phyloP scores from a whole-genome alignment of 163 green algal genomes.

The Scenedesmus sp. region DNA sequence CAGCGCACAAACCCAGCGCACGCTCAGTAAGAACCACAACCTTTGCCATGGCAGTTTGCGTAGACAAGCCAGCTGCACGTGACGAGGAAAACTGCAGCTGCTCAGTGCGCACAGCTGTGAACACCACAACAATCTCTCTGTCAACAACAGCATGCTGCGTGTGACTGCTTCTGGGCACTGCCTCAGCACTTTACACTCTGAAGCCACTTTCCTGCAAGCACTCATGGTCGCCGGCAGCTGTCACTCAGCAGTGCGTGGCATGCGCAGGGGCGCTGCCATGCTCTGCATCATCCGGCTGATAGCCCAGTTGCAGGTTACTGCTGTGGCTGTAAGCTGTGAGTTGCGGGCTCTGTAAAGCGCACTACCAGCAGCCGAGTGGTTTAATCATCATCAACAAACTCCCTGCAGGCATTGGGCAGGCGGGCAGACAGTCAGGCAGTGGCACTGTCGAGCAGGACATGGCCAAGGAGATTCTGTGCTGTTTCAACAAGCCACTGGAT shows the following conservation, averaged over 20 bases:
- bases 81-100: too few relatives aligned
- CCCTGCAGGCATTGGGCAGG: conserved; percentile 27
- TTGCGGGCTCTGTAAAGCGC: background rate
- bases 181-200: background rate
- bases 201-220: background rate
- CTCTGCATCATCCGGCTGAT: background rate
- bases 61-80: too few relatives aligned
- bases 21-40: too few relatives aligned
- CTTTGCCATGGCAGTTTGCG: too few relatives aligned
- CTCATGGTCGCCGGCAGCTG: background rate
- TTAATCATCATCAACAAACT: conserved; percentile 51
- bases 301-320: background rate
- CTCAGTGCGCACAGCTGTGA: too few relatives aligned
- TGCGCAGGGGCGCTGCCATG: background rate
- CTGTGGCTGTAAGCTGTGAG: background rate
- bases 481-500: too few relatives aligned
- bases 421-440: background rate
- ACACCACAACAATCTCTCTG: too few relatives aligned
- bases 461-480: too few relatives aligned
- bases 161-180: background rate
- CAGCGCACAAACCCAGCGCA: too few relatives aligned
- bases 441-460: too few relatives aligned
- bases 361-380: background rate
- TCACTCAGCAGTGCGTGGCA: background rate
- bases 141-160: background rate